Base-by-base conservation (phyloP, 108 stramenopile genomes). In the Nitzschia inconspicua region DNA sequence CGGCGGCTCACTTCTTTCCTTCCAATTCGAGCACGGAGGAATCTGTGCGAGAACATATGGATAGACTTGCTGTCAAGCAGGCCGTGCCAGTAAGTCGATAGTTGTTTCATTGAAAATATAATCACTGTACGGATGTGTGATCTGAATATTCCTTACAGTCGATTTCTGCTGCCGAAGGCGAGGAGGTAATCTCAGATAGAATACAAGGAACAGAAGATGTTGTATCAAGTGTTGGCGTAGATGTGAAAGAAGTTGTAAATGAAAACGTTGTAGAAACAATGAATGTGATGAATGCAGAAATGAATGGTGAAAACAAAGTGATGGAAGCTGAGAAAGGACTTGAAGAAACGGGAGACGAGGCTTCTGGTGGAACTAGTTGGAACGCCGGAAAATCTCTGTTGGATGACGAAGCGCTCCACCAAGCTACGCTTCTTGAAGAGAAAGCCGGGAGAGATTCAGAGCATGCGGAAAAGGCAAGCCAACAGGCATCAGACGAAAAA, bases 11-110 rank as follows among this genome's bases (percentile, higher is more conserved):
- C 37, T 65, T 56, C 49, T 70, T 43, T 53, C 54, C 65, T 35
- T 76, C 59, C 48, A 57, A 47, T 43, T 65, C 68, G 19, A 59
- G 74, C 14, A 55, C 62, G 13, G 59, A 66, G 37, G 72, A 67
- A 63, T 31, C 42, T 51, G 71, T 72, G 32, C 72, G 14, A 43
- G 37, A 64, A 22, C 44, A 46, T 29, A 43, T 65, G 39, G 46
- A 47, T 23, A n/a, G 28, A 24, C 42, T 44, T 44, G 43, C 30
- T 54, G 43, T 20, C 16, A 30, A 52, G 10, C 51, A 14, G 52
- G 30, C 35, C 19, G 30, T 6, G 24, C n/a, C 8, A 36, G 52
- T 54, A 54, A 36, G 52, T 54, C 20, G 23, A 14, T 11, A 39
- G 37, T 39, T 14, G 11, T 39, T 39, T 39, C 37, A 39, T 39